These are phyloP conservation scores for Penicillium angulare DNA, from an alignment of 495 filamentous ascomycete genomes.

Conservation along the genomic window DNA sequence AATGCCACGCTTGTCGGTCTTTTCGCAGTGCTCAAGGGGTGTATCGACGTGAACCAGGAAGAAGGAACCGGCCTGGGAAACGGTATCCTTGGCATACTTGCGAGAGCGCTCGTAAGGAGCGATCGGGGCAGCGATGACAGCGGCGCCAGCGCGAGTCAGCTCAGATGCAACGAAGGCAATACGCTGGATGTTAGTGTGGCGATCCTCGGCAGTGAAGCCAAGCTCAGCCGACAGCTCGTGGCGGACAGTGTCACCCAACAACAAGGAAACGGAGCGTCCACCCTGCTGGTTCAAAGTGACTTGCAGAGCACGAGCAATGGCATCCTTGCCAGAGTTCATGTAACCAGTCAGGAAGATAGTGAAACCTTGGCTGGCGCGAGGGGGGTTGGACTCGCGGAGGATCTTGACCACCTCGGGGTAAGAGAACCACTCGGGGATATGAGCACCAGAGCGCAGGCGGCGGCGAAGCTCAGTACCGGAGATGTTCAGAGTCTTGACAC, in stretches of 20 bases:
- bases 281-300: constrained; percentile 98
- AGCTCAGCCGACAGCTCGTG: constrained; percentile 91
- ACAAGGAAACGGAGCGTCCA: constrained; percentile 87
- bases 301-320: constrained; percentile 91
- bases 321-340: constrained; percentile 94
- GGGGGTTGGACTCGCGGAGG: constrained; percentile 89
- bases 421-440: constrained; percentile 99
- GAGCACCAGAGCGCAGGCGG: constrained; percentile 81
- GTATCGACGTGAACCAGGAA: constrained; percentile 95
- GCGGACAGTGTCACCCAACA: constrained; percentile 93
- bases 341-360: constrained; percentile 98
- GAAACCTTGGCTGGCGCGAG: constrained; percentile 87
- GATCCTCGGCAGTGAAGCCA: constrained; percentile 90
- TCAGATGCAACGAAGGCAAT: constrained; percentile 96
- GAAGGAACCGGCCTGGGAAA: constrained; percentile 85
- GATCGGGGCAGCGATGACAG: constrained; percentile 97
- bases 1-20: constrained; percentile 90
- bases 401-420: constrained; percentile 98
- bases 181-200: constrained; percentile 91
- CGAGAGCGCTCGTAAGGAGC: constrained; percentile 84
- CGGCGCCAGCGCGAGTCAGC: constrained; percentile 86
- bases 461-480: constrained; percentile 92
- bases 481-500: constrained; percentile 91
- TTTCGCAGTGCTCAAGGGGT: constrained; percentile 86
- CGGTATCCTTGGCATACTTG: constrained; percentile 71